Conservation (phyloP, 257 asterid genomes). For the Paulownia fortunei region DNA sequence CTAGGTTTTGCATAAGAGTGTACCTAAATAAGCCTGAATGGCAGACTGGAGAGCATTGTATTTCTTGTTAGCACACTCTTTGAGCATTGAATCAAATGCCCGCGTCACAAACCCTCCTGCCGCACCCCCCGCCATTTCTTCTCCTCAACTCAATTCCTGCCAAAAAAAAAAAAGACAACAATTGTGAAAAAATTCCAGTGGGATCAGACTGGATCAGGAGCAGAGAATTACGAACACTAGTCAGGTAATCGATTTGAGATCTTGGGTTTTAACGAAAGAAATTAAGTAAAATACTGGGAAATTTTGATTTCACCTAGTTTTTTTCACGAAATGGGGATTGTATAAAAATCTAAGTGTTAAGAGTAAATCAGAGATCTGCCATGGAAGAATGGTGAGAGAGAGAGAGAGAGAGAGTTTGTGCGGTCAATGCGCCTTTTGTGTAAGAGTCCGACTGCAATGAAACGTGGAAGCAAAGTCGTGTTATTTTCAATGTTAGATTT, state of each 20-base stretch:
- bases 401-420: slow-evolving; percentile 18
- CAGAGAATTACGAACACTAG: background rate
- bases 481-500: background rate
- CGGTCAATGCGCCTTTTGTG: slow-evolving; percentile 36
- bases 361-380: slow-evolving; percentile 56
- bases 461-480: slow-evolving; percentile 24
- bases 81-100: slow-evolving; percentile 96
- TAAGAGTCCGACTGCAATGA: slow-evolving; percentile 3
- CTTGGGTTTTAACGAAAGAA: slow-evolving; percentile 2
- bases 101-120: slow-evolving; percentile 97
- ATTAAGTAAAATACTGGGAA: background rate
- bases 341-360: slow-evolving; percentile 5
- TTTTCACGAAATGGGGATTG: slow-evolving; percentile 29
- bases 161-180: background rate
- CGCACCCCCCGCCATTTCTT: slow-evolving; percentile 83
- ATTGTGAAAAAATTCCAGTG: slow-evolving; percentile 5
- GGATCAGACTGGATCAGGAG: slow-evolving; percentile 48
- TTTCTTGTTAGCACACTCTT: slow-evolving; percentile 80
- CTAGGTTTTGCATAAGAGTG: slow-evolving; percentile 26
- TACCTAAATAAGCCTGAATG: slow-evolving; percentile 78
- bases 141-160: slow-evolving; percentile 41
- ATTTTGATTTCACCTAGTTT: slow-evolving; percentile 30
- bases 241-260: slow-evolving; percentile 41
- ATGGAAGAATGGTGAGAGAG: slow-evolving; percentile 35
- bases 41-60: slow-evolving; percentile 70